Base-by-base conservation (phyloP, 768 basidiomycete genomes). In the Amylocystis lapponica region DNA sequence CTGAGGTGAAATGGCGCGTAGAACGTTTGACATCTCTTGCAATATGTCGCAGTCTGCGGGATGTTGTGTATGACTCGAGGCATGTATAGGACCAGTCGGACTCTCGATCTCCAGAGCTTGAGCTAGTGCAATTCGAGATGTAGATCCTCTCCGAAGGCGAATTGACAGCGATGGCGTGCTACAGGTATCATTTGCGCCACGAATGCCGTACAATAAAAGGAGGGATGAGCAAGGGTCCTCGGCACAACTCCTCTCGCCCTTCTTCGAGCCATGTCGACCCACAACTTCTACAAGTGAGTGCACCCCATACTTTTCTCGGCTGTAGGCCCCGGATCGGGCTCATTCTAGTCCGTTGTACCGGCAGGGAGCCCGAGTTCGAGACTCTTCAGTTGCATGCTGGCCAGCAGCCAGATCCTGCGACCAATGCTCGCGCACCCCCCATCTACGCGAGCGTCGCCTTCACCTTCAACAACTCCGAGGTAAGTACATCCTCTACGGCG, bases 331-430 rank as follows among this genome's bases (percentile, higher is more conserved):
- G 29, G 20, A 12, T 8, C 19, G 16, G 20, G 10, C 32, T 10
- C 22, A 21, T 25, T 17, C 12, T 22, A 7, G 8, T 22, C n/a
- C 4, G 8, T 29, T 23, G 35, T n/a, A 6, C n/a, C 4, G 12
- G 32, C 33, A 71, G 70, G 47, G 58, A 56, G 26, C 83, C 83
- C 33, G 83, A 86, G 54, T 87, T 88, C 52, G 86, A 89, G 53
- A 89, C 86, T 3, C 68, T 89, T 36, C 85, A 87, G 63, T 69
- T 90, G 13, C 87, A 91, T 57, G 88, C 79, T 17, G 88, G 88
- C 2, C 81, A 87, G 49, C 64, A 62, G 12, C 74, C 75, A 10
- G 84, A 86, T 60, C 60, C 75, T 1, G 58, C 79, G 3, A 86
- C 82, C 0, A 79, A 82, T 46, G 82, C 88, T 4, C 75, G 87